Base-by-base conservation (phyloP, 768 basidiomycete species). In the Botryobasidium botryosum region DNA sequence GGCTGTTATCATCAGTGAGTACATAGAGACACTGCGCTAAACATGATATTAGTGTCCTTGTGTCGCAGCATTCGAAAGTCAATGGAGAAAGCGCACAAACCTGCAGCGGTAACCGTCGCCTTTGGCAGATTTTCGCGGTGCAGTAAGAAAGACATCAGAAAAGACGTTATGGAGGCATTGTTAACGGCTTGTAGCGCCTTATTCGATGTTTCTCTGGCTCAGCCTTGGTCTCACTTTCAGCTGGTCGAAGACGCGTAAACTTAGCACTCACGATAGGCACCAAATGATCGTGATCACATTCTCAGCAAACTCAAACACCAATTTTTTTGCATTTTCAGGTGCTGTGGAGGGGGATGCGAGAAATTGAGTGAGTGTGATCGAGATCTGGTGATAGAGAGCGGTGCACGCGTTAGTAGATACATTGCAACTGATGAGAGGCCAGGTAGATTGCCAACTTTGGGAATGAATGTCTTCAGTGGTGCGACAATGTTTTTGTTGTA, bases 401-500 rank as follows among this genome's bases (percentile, higher is more conserved):
- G 7, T 5, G 17, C 23, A n/a, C n/a, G n/a, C n/a, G n/a, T n/a
- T n/a, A n/a, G n/a, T n/a, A n/a, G n/a, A n/a, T n/a, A n/a, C n/a
- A n/a, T n/a, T n/a, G n/a, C n/a, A n/a, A n/a, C n/a, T n/a, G n/a
- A n/a, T n/a, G n/a, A n/a, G n/a, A n/a, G n/a, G n/a, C n/a, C n/a
- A n/a, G n/a, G n/a, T n/a, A n/a, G n/a, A n/a, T n/a, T 10, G 21
- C 40, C 33, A 51, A 84, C 87, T 66, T 86, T 88, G 5, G 81
- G 78, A 15, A 88, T 68, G 53, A 86, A 83, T 0, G 71, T 68
- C 52, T 68, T 75, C 47, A 88, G 60, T 2, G 84, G 83, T 5
- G 76, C 69, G 40, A 94, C 65, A 36, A 94, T 77, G 52, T 84
- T 85, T 65, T 94, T 94, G 61, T 96, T 94, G 64, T 80, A 91